phyloP scores from a whole-genome alignment of 805 yeast genomes.

The Pichia scutulata region DNA sequence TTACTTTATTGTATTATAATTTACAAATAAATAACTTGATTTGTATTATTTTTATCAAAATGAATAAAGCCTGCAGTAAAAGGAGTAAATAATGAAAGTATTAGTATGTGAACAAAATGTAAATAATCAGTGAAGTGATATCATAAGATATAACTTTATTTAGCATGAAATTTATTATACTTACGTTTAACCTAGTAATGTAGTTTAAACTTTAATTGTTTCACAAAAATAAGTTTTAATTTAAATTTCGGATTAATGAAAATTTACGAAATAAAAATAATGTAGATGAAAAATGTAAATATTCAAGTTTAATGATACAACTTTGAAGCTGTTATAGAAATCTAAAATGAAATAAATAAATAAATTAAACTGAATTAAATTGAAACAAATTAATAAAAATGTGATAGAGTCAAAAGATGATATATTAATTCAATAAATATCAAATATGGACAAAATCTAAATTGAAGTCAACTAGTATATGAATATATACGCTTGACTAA shows the following conservation, averaged over 20 bases:
- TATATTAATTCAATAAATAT: conserved; percentile 12
- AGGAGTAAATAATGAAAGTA: background rate
- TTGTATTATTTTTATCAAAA: background rate
- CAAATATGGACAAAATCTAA: conserved; percentile 3
- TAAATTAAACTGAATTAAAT: background rate
- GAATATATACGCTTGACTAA: background rate
- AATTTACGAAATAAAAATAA: background rate
- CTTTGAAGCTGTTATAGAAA: background rate
- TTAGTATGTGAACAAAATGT: background rate
- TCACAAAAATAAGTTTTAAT: background rate
- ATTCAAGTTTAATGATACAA: background rate
- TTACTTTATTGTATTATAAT: background rate
- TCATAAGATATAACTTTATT: background rate
- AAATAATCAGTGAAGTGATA: background rate
- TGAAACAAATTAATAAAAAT: background rate
- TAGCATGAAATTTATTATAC: background rate
- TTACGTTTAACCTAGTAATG: background rate
- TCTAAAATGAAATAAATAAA: background rate
- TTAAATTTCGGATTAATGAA: background rate
- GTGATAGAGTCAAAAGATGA: conserved; percentile 3
- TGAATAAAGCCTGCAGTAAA: background rate
- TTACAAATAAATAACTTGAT: background rate
- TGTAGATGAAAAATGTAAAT: background rate
- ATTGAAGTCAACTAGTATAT: background rate
- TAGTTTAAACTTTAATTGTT: background rate